A percentile compares a stretch with the other conserved stretches of the same genome.
These are phyloP conservation scores for Fagopyrum homotropicum DNA, from an alignment of 148 eudicot genomes.

Conservation along the genomic window DNA sequence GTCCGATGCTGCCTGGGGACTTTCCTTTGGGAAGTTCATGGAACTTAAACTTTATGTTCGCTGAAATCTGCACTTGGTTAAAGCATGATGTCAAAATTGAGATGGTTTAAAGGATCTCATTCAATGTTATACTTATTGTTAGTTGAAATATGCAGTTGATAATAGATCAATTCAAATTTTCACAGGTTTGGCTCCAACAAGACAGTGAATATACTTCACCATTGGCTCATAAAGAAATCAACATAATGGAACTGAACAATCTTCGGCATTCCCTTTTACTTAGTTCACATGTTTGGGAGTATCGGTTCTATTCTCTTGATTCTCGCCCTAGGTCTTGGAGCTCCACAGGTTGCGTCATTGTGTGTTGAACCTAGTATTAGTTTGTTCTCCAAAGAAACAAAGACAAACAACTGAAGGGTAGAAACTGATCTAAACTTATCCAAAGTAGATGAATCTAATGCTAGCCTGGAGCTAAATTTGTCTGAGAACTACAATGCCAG, in stretches of 20 bases:
- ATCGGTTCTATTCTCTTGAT: slow-evolving; percentile 59
- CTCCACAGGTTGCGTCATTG: slow-evolving; percentile 23
- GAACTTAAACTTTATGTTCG: slow-evolving; percentile 41
- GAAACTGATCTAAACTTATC: slow-evolving; percentile 21
- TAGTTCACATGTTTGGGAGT: slow-evolving; percentile 69
- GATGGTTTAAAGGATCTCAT: slow-evolving; percentile 1
- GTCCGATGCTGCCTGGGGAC: slow-evolving; percentile 99
- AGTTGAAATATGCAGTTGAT: no score
- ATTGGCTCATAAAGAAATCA: slow-evolving; percentile 27
- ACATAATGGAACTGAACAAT: slow-evolving; percentile 75
- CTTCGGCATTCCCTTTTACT: slow-evolving; percentile 65
- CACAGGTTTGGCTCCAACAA: slow-evolving; percentile 55
- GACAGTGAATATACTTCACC: slow-evolving; percentile 30
- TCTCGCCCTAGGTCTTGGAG: slow-evolving; percentile 45
- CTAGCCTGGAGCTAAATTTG: slow-evolving; percentile 17
- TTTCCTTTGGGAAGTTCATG: slow-evolving; percentile 92
- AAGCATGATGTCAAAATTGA: slow-evolving; percentile 1
- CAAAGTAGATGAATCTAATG: slow-evolving; percentile 17
- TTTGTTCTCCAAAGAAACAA: slow-evolving; percentile 19
- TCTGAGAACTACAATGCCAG: slow-evolving; percentile 22
- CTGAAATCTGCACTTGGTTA: neutral
- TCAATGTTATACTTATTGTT: neutral
- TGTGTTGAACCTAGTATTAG: slow-evolving; percentile 24
- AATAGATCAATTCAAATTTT: neutral
- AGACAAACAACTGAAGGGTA: slow-evolving; percentile 17